These are phyloP conservation scores for Piper betle DNA, from an alignment of 164 flowering plant species.

Conservation along the genomic window DNA sequence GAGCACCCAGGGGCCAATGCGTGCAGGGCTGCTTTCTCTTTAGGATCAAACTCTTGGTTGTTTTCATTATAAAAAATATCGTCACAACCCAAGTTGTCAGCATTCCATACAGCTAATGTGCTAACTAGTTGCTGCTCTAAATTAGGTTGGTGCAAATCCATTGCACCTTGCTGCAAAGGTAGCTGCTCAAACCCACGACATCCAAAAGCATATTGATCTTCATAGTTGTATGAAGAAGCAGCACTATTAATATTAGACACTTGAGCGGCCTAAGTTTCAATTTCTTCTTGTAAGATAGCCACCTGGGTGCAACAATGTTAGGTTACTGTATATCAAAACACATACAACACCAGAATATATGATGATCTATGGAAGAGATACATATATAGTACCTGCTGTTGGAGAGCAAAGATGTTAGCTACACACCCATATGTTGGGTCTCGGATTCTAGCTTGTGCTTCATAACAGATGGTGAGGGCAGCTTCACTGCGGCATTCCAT, in stretches of 20 bases:
- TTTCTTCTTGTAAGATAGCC: slow-evolving; percentile 47
- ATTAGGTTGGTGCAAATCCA: not conserved
- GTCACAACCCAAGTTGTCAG: not conserved
- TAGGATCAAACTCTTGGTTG: slow-evolving; percentile 8
- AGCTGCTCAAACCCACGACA: not conserved
- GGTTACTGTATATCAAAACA: no score
- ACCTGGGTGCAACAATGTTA: slow-evolving; percentile 36
- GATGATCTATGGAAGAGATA: no score
- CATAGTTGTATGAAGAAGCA: slow-evolving; percentile 4
- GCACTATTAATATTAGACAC: slow-evolving; percentile 12
- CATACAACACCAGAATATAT: not conserved
- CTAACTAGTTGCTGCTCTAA: not conserved
- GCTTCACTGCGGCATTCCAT: slow-evolving; percentile 45
- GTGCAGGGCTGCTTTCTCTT: slow-evolving; percentile 4
- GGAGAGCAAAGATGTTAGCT: slow-evolving; percentile 53
- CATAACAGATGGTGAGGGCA: slow-evolving; percentile 51
- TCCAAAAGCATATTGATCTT: no score
- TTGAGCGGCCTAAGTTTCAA: slow-evolving; percentile 33
- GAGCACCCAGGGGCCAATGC: slow-evolving; percentile 9
- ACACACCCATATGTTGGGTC: slow-evolving; percentile 74
- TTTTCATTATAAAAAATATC: slow-evolving; percentile 3
- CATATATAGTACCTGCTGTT: slow-evolving; percentile 39
- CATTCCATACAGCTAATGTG: no score
- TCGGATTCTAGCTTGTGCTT: slow-evolving; percentile 52
- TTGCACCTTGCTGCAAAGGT: not conserved